These are phyloP conservation scores for Colletotrichum echinochloae DNA, from an alignment of 2,329 filamentous ascomycete genomes.

Conservation along the genomic window DNA sequence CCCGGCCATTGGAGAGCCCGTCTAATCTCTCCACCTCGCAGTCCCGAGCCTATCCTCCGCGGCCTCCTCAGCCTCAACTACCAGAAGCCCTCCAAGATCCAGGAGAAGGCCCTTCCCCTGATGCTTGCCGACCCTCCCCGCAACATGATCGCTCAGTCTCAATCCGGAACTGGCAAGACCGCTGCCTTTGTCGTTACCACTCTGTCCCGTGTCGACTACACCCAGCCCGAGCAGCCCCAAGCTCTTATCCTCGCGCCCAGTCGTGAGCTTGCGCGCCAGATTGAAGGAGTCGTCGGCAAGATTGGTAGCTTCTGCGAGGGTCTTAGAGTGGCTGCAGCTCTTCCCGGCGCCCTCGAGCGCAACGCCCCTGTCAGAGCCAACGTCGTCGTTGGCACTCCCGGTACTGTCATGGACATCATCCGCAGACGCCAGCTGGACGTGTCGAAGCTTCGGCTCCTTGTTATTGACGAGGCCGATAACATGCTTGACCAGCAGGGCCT, in stretches of 20 bases:
- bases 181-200: conserved; percentile 96
- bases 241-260: conserved; percentile 91
- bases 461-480: conserved; percentile 97
- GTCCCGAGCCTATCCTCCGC: conserved; percentile 72
- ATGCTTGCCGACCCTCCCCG: conserved; percentile 87
- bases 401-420: conserved; percentile 90
- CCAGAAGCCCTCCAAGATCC: conserved; percentile 96
- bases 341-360: conserved; percentile 80
- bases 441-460: conserved; percentile 80
- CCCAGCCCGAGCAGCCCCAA: conserved; percentile 77
- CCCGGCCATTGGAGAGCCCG: not conserved
- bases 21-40: conserved; percentile 25
- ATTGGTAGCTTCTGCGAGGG: conserved; percentile 88
- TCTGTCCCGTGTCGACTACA: conserved; percentile 85
- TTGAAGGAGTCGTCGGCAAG: conserved; percentile 82
- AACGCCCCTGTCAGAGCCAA: conserved; percentile 78
- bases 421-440: conserved; percentile 80
- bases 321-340: conserved; percentile 82
- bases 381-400: conserved; percentile 92
- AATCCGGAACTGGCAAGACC: conserved; percentile 98
- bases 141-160: conserved; percentile 98
- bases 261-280: conserved; percentile 94
- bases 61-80: conserved; percentile 87
- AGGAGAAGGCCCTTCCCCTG: conserved; percentile 92
- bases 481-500: conserved; percentile 97